Percentiles rank a stretch among this genome's conserved stretches.
Conservation (phyloP, 2,329 filamentous ascomycete genomes). For the Curvularia eragrostidis region DNA sequence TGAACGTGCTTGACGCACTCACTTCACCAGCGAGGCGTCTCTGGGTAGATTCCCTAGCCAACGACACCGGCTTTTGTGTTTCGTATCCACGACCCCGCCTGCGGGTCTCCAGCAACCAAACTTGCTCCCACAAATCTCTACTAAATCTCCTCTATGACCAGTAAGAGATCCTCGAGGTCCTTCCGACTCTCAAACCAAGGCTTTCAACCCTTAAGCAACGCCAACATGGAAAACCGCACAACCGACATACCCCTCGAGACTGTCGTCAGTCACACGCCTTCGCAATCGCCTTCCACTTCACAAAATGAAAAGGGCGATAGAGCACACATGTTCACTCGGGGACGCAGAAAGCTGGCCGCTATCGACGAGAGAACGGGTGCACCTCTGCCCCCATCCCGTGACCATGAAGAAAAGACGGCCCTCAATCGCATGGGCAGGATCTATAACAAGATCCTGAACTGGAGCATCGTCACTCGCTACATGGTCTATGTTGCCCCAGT, state of each 20-base stretch:
- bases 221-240: constrained; percentile 56
- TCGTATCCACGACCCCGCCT: constrained; percentile 17
- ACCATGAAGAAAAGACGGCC: constrained; percentile 59
- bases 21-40: constrained; percentile 23
- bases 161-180: constrained; percentile 42
- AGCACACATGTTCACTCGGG: constrained; percentile 48
- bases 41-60: constrained; percentile 6
- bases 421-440: constrained; percentile 66
- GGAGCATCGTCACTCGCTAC: constrained; percentile 68
- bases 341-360: constrained; percentile 37
- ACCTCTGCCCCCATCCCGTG: constrained; percentile 33
- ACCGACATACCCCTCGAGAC: constrained; percentile 68
- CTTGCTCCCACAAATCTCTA: constrained; percentile 18
- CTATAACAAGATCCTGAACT: constrained; percentile 67
- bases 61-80: constrained; percentile 9
- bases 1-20: constrained; percentile 46
- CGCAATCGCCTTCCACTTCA: constrained; percentile 33
- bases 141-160: constrained; percentile 25
- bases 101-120: constrained; percentile 17
- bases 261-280: constrained; percentile 58
- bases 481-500: constrained; percentile 68
- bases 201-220: constrained; percentile 43
- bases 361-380: constrained; percentile 42
- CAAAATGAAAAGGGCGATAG: constrained; percentile 49
- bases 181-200: constrained; percentile 46